Percentiles rank a stretch among this genome's conserved stretches.
These are phyloP conservation scores for Solanum sejunctum DNA, from an alignment of 257 asterid species.

Conservation along the genomic window DNA sequence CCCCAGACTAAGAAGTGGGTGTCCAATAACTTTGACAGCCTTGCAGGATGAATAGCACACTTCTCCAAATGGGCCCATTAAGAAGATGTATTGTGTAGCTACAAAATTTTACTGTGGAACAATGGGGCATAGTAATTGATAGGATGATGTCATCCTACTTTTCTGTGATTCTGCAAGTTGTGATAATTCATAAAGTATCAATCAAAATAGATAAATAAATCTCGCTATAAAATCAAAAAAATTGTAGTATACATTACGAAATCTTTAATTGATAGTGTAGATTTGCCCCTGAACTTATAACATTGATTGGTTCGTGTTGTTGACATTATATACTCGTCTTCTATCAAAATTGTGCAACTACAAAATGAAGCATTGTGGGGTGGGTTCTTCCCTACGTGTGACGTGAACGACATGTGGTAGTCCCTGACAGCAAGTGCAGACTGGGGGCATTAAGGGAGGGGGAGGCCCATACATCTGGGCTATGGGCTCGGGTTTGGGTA, in stretches of 20 bases:
- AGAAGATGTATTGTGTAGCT: not conserved
- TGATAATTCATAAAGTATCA: not conserved
- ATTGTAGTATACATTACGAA: not conserved
- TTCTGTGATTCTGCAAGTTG: not conserved
- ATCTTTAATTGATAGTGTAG: not conserved
- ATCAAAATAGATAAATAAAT: not conserved
- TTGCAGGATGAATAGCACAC: not conserved
- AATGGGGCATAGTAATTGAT: not conserved
- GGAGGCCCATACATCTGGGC: conserved; percentile 1
- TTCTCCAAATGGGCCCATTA: not conserved
- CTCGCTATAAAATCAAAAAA: not conserved
- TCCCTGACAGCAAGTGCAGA: not conserved
- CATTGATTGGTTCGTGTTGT: not conserved
- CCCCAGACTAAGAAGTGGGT: conserved; percentile 52
- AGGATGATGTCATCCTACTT: not conserved
- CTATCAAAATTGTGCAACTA: not conserved
- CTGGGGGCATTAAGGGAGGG: not conserved
- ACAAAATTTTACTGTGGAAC: not conserved
- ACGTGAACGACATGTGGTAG: not conserved
- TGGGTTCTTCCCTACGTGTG: conserved; percentile 1
- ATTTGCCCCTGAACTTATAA: not conserved
- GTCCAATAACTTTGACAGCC: conserved; percentile 38
- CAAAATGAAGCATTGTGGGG: conserved; percentile 3
- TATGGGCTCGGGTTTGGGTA: not conserved
- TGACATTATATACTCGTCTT: not conserved